Evolutionary conservation across 2,329 filamentous ascomycete species (phyloP).

Genomic region (Colletotrichum somersetense): DNA sequence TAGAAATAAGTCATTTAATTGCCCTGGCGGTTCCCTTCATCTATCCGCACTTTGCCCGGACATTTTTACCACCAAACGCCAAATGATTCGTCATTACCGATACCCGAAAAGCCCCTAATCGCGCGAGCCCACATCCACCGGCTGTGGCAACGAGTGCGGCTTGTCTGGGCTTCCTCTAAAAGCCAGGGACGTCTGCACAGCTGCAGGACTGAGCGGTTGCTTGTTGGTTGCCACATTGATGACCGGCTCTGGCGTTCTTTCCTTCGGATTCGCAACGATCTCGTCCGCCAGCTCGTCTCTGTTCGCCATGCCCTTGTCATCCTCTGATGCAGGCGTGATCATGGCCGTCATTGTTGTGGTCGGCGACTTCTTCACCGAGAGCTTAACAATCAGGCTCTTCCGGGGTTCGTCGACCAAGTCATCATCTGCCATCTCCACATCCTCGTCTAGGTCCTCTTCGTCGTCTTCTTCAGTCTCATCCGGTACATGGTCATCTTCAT

Average conservation of each 20-base stretch:
- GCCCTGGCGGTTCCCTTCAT: slow-evolving; percentile 21
- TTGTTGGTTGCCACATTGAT: slow-evolving; percentile 36
- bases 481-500: slow-evolving; percentile 77
- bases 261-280: slow-evolving; percentile 26
- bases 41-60: slow-evolving; percentile 33
- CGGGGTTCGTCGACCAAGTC: slow-evolving; percentile 60
- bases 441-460: slow-evolving; percentile 70
- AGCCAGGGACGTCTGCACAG: slow-evolving; percentile 62
- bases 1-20: slow-evolving; percentile 13
- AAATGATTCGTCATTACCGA: slow-evolving; percentile 7
- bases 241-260: slow-evolving; percentile 39
- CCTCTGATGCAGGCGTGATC: slow-evolving; percentile 28
- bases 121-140: slow-evolving; percentile 49
- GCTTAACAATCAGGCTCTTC: slow-evolving; percentile 80
- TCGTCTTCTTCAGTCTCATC: slow-evolving; percentile 70
- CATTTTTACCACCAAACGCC: slow-evolving; percentile 35
- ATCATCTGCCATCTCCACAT: slow-evolving; percentile 67
- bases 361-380: slow-evolving; percentile 65
- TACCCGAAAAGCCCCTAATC: slow-evolving; percentile 43
- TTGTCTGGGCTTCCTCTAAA: slow-evolving; percentile 74
- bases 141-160: slow-evolving; percentile 51
- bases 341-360: slow-evolving; percentile 40
- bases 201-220: slow-evolving; percentile 49
- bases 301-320: slow-evolving; percentile 1
- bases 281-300: slow-evolving; percentile 20